Evolutionary conservation across 129 eudicot genomes (phyloP).

Genomic region (Ambrosia artemisiifolia): DNA sequence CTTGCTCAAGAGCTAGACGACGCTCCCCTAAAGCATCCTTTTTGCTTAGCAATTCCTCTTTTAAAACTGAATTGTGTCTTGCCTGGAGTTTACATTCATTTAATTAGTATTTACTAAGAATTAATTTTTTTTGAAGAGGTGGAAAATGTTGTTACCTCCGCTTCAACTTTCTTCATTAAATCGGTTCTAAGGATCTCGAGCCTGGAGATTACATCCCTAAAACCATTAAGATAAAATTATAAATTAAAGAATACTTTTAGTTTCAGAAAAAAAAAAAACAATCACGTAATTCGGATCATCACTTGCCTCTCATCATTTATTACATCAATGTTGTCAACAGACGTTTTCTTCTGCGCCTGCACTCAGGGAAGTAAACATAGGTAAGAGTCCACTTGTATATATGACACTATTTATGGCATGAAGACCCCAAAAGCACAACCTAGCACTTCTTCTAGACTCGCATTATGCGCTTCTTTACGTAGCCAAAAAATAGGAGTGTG

Average conservation of each 20-base stretch:
- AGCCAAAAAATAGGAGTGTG: too few species aligned
- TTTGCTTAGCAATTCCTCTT: constrained; percentile 51
- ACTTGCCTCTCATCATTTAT: constrained; percentile 52
- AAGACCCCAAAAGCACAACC: too few species aligned
- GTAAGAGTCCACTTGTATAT: too few species aligned
- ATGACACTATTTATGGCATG: too few species aligned
- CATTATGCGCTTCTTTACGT: too few species aligned
- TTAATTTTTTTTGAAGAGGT: background rate
- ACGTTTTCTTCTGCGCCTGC: constrained; percentile 73
- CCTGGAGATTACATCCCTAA: constrained; percentile 71
- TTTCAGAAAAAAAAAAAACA: too few species aligned
- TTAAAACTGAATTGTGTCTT: constrained; percentile 49
- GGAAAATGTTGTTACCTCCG: constrained; percentile 41
- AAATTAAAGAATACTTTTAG: background rate
- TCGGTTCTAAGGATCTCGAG: constrained; percentile 59
- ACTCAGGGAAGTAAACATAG: constrained; percentile 20
- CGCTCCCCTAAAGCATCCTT: constrained; percentile 66
- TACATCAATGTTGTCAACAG: constrained; percentile 64
- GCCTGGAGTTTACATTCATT: constrained; percentile 31
- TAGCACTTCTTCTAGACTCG: too few species aligned
- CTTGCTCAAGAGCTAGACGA: constrained; percentile 68
- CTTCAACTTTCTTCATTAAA: constrained; percentile 42
- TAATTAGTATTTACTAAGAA: background rate
- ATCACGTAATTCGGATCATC: too few species aligned
- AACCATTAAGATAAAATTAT: constrained; percentile 10